Percentiles rank a stretch among this genome's conserved stretches.
These are phyloP conservation scores for Backusella circina DNA, from an alignment of 192 early-diverging fungal genomes.

Conservation along the genomic window DNA sequence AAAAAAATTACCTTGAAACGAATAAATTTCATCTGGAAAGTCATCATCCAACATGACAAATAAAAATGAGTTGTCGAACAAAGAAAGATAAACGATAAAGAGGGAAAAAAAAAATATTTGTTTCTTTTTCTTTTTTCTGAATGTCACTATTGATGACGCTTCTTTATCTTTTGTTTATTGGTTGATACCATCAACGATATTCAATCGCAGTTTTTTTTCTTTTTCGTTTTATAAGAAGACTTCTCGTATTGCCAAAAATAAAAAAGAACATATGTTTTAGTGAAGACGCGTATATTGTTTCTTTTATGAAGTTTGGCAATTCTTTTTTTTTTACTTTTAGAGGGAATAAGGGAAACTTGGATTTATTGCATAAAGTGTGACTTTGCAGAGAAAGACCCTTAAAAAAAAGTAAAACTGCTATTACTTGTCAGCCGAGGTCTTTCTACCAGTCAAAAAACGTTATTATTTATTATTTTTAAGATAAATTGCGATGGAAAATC, in stretches of 20 bases:
- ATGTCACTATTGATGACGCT: background rate
- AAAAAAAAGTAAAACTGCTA: too few species aligned
- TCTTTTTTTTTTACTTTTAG: background rate
- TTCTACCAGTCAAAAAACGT: background rate
- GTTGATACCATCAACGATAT: background rate
- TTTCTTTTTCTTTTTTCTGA: background rate
- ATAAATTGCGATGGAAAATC: background rate
- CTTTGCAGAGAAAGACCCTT: background rate
- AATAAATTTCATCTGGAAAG: background rate
- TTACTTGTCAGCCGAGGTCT: too few species aligned
- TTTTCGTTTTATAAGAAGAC: background rate
- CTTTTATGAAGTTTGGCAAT: too few species aligned
- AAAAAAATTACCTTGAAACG: conserved; percentile 6
- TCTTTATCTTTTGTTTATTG: background rate
- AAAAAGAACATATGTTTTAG: background rate
- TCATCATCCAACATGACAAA: background rate
- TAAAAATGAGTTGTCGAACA: background rate
- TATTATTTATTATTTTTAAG: too few species aligned
- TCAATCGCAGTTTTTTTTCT: background rate
- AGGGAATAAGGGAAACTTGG: background rate
- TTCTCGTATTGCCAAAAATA: background rate
- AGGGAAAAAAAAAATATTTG: background rate
- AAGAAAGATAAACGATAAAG: background rate
- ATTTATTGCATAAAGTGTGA: background rate
- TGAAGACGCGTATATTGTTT: background rate